Base-by-base conservation (phyloP, 257 asterid species). In the Salvia miltiorrhiza region DNA sequence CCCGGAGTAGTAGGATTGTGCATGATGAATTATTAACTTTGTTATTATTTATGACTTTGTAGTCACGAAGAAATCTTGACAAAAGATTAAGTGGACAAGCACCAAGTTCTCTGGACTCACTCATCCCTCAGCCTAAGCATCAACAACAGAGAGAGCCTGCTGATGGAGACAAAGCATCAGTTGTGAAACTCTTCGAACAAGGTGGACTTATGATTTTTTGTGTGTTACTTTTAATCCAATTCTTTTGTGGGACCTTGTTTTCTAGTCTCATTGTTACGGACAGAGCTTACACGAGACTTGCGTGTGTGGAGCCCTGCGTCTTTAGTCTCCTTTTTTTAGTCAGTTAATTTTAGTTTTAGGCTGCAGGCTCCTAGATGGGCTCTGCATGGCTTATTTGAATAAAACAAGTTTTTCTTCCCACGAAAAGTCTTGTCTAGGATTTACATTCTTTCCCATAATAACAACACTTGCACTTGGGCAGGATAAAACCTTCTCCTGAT, bases 171-270 rank as follows among this genome's bases (percentile, higher is more conserved):
- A 83, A 73, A 79, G 63, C 88, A 39, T 86, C 96, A 3, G 86
- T 88, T 85, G 91, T 78, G 49, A 91, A 81, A 52, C 93, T 91
- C 67, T 87, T 87, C 78, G 96, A 87, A 75, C 97, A 91, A 91
- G 97, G 97, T 91, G 67, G 33, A 68, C 57, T 50, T 53, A 54
- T 52, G 28, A 19, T 71, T 56, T 56, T 23, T 30, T 43, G 23
- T 69, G 14, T 64, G 17, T 52, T 43, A 33, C 9, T 28, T 71
- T 19, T 63, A 32, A n/a, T 0, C 58, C 8, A 16, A 44, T 50
- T 62, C 65, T 7, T 53, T 4, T 40, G 17, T 14, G 12, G 10
- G 30, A 28, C 37, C 24, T 75, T 20, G 26, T 50, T 77, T 40
- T 23, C 16, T 69, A 53, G 11, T 66, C 21, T 67, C 77, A 2